Percentiles rank a stretch among this genome's conserved stretches.
Evolutionary conservation across 768 basidiomycete genomes (phyloP).

Genomic region (Ramaria sp.): DNA sequence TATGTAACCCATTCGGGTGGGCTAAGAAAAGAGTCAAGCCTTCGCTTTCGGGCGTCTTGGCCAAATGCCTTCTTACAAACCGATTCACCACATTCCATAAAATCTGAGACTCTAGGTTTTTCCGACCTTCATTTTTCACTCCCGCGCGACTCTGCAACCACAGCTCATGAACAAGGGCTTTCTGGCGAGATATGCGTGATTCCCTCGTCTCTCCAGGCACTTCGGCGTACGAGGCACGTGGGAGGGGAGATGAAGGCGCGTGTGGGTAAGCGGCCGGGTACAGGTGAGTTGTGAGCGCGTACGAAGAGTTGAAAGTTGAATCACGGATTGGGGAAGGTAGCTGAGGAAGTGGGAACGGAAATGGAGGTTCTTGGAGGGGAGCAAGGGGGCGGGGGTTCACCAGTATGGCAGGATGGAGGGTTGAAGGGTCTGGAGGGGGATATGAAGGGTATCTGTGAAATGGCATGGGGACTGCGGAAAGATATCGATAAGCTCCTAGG

Average conservation of each 20-base stretch:
- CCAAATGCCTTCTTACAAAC: constrained; percentile 35
- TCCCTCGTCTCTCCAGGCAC: background rate
- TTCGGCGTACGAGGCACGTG: background rate
- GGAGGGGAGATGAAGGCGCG: background rate
- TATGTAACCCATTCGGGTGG: constrained; percentile 83
- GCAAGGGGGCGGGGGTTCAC: background rate
- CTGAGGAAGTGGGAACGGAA: background rate
- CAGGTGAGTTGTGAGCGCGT: constrained; percentile 14
- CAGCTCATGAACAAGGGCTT: background rate
- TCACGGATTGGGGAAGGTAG: background rate
- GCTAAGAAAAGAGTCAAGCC: constrained; percentile 59
- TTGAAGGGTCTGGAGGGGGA: background rate
- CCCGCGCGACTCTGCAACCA: background rate
- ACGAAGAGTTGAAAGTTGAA: background rate
- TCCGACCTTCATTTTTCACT: constrained; percentile 10
- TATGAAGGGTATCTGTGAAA: background rate
- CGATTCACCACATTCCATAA: constrained; percentile 70
- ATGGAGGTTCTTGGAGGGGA: background rate
- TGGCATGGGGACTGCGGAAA: background rate
- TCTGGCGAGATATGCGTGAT: background rate
- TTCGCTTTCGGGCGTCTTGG: constrained; percentile 11
- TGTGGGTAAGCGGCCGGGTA: constrained; percentile 16
- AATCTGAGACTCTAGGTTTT: constrained; percentile 19
- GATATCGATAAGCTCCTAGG: no score
- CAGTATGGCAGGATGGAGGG: background rate